These are phyloP conservation scores for Aspergillus sp. DNA, from an alignment of 2,329 filamentous ascomycete species.

Conservation along the genomic window DNA sequence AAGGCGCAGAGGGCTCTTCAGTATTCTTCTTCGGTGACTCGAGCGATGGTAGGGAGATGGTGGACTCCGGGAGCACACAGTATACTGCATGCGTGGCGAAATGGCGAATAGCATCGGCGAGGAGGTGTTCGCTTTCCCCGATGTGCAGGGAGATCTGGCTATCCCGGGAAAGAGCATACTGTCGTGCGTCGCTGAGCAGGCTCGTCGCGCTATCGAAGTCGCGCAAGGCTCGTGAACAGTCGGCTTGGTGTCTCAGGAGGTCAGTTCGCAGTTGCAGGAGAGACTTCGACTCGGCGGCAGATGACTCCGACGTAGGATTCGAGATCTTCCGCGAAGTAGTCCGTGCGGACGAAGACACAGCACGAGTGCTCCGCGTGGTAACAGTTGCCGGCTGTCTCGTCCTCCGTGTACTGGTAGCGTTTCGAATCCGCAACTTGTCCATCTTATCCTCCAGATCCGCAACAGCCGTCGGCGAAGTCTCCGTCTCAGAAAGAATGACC, in stretches of 20 bases:
- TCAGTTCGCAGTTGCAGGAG: conserved; percentile 42
- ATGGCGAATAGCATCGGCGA: conserved; percentile 33
- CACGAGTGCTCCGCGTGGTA: conserved; percentile 24
- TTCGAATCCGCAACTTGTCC: conserved; percentile 33
- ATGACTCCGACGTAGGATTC: conserved; percentile 8
- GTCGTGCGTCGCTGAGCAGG: conserved; percentile 40
- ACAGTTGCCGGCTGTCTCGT: conserved; percentile 18
- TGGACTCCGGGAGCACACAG: conserved; percentile 86
- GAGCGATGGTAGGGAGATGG: conserved; percentile 75
- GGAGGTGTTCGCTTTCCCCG: conserved; percentile 30
- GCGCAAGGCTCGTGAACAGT: conserved; percentile 39
- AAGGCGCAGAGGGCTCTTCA: conserved; percentile 34
- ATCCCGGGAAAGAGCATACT: conserved; percentile 38
- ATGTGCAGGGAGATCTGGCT: conserved; percentile 54
- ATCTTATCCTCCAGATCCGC: conserved; percentile 37
- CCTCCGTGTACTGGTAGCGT: conserved; percentile 12
- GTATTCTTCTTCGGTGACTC: conserved; percentile 23
- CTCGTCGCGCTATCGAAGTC: conserved; percentile 53
- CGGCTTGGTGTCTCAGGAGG: conserved; percentile 47
- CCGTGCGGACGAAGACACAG: conserved; percentile 18
- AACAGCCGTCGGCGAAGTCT: conserved; percentile 22
- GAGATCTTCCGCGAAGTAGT: conserved; percentile 14
- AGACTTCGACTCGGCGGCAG: conserved; percentile 30
- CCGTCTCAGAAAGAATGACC: conserved; percentile 31
- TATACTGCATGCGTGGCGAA: conserved; percentile 77